phyloP scores from a whole-genome alignment of 2,329 filamentous ascomycete genomes.

The Corinectria fuckeliana region DNA sequence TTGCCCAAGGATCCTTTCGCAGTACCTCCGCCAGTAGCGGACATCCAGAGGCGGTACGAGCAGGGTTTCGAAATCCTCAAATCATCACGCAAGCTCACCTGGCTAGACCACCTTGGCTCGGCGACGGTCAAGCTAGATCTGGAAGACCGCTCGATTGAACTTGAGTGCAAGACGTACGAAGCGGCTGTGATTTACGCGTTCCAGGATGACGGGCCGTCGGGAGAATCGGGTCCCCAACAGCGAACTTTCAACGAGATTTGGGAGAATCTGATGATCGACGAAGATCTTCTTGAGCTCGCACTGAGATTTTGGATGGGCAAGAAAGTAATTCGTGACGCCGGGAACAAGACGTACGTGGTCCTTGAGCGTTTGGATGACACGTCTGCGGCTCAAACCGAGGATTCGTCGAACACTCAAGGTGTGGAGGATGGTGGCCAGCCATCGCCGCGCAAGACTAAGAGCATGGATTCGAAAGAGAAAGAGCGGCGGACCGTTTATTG shows the following conservation, averaged over 20 bases:
- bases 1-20: slow-evolving; percentile 73
- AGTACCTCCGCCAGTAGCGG: slow-evolving; percentile 63
- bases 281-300: slow-evolving; percentile 71
- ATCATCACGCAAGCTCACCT: slow-evolving; percentile 82
- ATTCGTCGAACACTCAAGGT: slow-evolving; percentile 35
- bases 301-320: slow-evolving; percentile 76
- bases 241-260: slow-evolving; percentile 62
- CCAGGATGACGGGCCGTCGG: slow-evolving; percentile 53
- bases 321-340: slow-evolving; percentile 65
- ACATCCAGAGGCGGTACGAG: slow-evolving; percentile 74
- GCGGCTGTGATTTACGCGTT: slow-evolving; percentile 89
- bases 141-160: slow-evolving; percentile 75
- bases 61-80: slow-evolving; percentile 81
- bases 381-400: slow-evolving; percentile 40
- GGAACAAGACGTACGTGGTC: slow-evolving; percentile 67
- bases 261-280: slow-evolving; percentile 72
- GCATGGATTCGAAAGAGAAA: slow-evolving; percentile 69
- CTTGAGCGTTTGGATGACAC: slow-evolving; percentile 64
- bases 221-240: slow-evolving; percentile 43
- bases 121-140: slow-evolving; percentile 83
- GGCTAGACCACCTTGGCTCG: slow-evolving; percentile 83
- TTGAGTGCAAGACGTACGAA: slow-evolving; percentile 83
- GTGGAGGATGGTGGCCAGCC: slow-evolving; percentile 40
- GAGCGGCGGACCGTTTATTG: slow-evolving; percentile 74
- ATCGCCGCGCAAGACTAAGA: slow-evolving; percentile 58